Conservation (phyloP, 2,329 filamentous ascomycete genomes). For the Penicillium carneum region DNA sequence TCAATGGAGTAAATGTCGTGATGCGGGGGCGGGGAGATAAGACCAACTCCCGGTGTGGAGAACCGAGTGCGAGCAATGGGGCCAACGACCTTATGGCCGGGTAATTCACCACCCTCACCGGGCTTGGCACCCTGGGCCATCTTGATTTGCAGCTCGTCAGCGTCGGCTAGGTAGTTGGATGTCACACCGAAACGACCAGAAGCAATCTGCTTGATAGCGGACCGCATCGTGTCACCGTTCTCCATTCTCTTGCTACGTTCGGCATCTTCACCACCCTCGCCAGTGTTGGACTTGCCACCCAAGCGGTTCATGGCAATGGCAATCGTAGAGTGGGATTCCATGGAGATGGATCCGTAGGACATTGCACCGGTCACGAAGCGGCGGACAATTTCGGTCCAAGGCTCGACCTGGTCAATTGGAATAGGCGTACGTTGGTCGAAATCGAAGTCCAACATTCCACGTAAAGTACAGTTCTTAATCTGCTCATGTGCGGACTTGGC, state of each 20-base stretch:
- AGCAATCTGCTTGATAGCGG: slow-evolving; percentile 95
- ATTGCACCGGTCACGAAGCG: slow-evolving; percentile 97
- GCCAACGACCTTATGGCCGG: slow-evolving; percentile 93
- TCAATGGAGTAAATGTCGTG: slow-evolving; percentile 99
- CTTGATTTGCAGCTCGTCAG: slow-evolving; percentile 97
- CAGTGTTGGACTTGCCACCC: slow-evolving; percentile 95
- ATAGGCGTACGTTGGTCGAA: slow-evolving; percentile 86
- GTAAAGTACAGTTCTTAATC: slow-evolving; percentile 94
- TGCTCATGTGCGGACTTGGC: slow-evolving; percentile 91
- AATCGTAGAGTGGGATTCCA: slow-evolving; percentile 95
- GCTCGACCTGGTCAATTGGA: slow-evolving; percentile 94
- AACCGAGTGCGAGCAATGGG: slow-evolving; percentile 93
- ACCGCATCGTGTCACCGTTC: slow-evolving; percentile 95
- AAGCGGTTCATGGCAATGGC: slow-evolving; percentile 96
- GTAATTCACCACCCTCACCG: slow-evolving; percentile 94
- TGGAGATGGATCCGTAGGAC: slow-evolving; percentile 98
- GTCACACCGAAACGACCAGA: slow-evolving; percentile 96
- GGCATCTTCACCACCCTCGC: slow-evolving; percentile 94
- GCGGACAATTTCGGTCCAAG: slow-evolving; percentile 96
- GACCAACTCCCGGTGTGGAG: slow-evolving; percentile 92
- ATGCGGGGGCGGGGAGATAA: slow-evolving; percentile 94
- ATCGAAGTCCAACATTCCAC: slow-evolving; percentile 93
- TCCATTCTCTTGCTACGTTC: slow-evolving; percentile 85
- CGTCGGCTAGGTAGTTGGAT: slow-evolving; percentile 90
- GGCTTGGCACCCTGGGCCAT: slow-evolving; percentile 99